phyloP scores from a whole-genome alignment of 2,329 filamentous ascomycete genomes.

The Dothistroma septosporum region DNA sequence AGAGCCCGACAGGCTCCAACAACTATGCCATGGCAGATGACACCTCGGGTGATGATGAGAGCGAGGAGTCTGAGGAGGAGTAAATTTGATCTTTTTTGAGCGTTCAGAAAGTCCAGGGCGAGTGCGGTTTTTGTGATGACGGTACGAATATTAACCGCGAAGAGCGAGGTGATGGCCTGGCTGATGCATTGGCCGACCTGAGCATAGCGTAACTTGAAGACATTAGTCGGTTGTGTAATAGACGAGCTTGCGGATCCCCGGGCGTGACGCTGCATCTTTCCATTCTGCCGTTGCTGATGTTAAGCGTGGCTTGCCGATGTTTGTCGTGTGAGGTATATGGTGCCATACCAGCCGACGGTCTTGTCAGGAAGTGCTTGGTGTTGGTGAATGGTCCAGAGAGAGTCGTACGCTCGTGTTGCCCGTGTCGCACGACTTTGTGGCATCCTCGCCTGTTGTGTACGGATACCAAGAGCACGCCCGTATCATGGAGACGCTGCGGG shows the following conservation, averaged over 20 bases:
- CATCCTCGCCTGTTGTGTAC: too few species aligned
- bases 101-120: conserved; percentile 1
- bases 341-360: not conserved
- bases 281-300: not conserved
- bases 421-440: not conserved
- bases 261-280: not conserved
- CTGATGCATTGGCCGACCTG: not conserved
- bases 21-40: conserved; percentile 17
- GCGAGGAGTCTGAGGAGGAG: conserved; percentile 37
- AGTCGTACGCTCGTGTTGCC: too few species aligned
- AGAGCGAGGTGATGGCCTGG: conserved; percentile 1
- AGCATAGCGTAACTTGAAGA: conserved; percentile 1
- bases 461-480: not conserved
- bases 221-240: conserved; percentile 1
- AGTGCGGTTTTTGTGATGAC: conserved; percentile 4
- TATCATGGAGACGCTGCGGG: not conserved
- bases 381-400: not conserved
- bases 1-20: conserved; percentile 20
- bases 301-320: not conserved
- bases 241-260: not conserved
- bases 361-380: not conserved
- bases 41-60: conserved; percentile 32
- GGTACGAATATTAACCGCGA: conserved; percentile 1
- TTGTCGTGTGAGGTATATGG: not conserved
- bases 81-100: conserved; percentile 16